Evolutionary conservation across 192 early-diverging fungal genomes (phyloP).

Genomic region (Polychytrium aggregatum): DNA sequence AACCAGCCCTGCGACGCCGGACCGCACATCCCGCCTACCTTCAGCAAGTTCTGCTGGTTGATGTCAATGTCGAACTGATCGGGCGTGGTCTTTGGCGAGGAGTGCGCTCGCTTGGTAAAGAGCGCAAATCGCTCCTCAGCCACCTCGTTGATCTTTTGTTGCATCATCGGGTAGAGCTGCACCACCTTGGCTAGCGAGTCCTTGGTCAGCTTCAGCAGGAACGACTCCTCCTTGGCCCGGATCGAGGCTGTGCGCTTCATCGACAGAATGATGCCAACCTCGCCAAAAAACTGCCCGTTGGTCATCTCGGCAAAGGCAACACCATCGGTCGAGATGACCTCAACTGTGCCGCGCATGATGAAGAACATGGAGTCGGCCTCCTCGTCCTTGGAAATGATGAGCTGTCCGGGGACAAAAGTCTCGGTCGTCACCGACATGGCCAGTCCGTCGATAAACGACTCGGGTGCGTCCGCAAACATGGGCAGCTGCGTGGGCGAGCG

Average conservation of each 20-base stretch:
- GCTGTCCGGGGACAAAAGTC: conserved; percentile 5
- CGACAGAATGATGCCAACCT: conserved; percentile 36
- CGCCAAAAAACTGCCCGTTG: conserved; percentile 37
- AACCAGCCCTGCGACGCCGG: too few relatives aligned
- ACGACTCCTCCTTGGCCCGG: conserved; percentile 31
- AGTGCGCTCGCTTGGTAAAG: conserved; percentile 16
- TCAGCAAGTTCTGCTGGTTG: too few relatives aligned
- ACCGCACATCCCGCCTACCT: too few relatives aligned
- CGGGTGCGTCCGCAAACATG: conserved; percentile 22
- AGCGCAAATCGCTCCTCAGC: conserved; percentile 31
- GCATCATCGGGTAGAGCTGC: conserved; percentile 23
- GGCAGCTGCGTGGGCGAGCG: conserved; percentile 19
- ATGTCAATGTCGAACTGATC: conserved; percentile 19
- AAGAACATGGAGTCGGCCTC: conserved; percentile 33
- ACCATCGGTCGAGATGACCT: conserved; percentile 20
- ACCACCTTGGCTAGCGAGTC: conserved; percentile 17
- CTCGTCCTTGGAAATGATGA: conserved; percentile 28
- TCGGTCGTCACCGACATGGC: conserved; percentile 14
- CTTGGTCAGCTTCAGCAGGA: conserved; percentile 28
- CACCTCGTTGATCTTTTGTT: conserved; percentile 19
- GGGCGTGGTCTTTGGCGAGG: background rate
- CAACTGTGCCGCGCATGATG: conserved; percentile 28
- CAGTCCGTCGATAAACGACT: conserved; percentile 25
- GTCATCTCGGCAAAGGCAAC: conserved; percentile 33
- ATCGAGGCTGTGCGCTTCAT: conserved; percentile 34